Evolutionary conservation across 306 rosid species (phyloP), one percentile per base, ranked within the genome.

Genomic region (Begonia loranthoides): DNA sequence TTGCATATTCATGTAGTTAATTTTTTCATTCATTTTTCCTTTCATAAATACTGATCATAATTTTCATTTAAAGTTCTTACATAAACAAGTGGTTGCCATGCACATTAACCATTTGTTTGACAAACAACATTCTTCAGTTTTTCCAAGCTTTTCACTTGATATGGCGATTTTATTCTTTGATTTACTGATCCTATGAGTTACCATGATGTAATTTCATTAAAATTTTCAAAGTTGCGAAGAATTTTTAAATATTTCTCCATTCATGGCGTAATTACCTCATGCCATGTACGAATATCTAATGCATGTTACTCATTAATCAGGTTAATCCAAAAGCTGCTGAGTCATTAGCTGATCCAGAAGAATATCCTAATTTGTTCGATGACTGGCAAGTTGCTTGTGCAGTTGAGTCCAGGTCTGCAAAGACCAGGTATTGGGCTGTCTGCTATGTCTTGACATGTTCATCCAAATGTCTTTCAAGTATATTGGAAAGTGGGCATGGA

Each of bases 381-480:
- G 94, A 86, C 62, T 92, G 96, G 96, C 99, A 92, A 80, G 76
- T 92, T 73, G 94, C 99, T 38, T 93, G 80, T 40, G 77, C 87
- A 50, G 93, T 86, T 60, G 99, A 92, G 71, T 86, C 99, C 45
- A 86, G 52, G 73, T 79, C 74, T 44, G 65, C 67, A 48, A 80
- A 73, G 62, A 59, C 78, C 69, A 83, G 99, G 99, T 92, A 46
- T 55, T 17, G 40, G 12, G 12, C 15, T 33, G 6, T 52, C 38
- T 15, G 12, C 28, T 39, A 39, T 10, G 12, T 43, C 6, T 43
- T 10, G 46, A 43, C 46, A 43, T 43, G 13, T 3, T 24, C 7
- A 5, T 13, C 2, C 6, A 43, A 10, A 10, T 43, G 46, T 10
- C n/a, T 43, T 10, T 43, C 6, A 3, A 0, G 14, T 43, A 2